Base-by-base conservation (phyloP, 1,284 basidiomycete species). In the Mycena sp. region DNA sequence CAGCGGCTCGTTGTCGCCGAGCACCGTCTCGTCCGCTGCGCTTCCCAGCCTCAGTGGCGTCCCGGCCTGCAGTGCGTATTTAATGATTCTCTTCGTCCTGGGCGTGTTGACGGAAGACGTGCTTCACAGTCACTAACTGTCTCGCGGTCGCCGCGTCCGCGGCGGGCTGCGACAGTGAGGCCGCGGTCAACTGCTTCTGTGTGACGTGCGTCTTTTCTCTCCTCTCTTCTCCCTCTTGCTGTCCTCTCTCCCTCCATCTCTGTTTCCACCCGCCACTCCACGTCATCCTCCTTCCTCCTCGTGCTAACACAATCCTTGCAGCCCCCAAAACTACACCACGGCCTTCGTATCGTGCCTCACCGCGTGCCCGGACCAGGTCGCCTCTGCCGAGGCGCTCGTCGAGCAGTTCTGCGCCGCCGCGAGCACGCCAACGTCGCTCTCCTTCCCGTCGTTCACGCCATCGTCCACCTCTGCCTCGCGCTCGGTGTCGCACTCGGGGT, bases 161-260 rank as follows among this genome's bases (percentile, higher is more conserved):
- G 2, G 63, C 25, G 11, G 32, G 40, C 1, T 65, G 63, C 43
- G 16, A 6, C 32, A 46, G 48, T 28, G 25, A 25, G 2, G 63
- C 35, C 10, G 58, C 63, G 19, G 58, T 65, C 4, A 49, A 65
- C 38, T 65, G 58, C 26, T 65, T 65, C 38, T 61, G 63, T 54
- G 30, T 46, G 2, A 46, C 25, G 63, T 64, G 26, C n/a, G n/a
- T n/a, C n/a, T n/a, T n/a, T n/a, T n/a, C n/a, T n/a, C n/a, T n/a
- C n/a, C n/a, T n/a, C n/a, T 52, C n/a, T n/a, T n/a, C n/a, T n/a
- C n/a, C n/a, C n/a, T n/a, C n/a, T n/a, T n/a, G n/a, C n/a, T n/a
- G 57, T 41, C 11, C n/a, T 28, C 29, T 21, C n/a, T 12, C 40
- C 16, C 26, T 26, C 37, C 3, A 19, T 29, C 28, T 28, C 23